These are phyloP conservation scores for Tylopilus sp. DNA, from an alignment of 768 basidiomycete genomes.

Conservation along the genomic window DNA sequence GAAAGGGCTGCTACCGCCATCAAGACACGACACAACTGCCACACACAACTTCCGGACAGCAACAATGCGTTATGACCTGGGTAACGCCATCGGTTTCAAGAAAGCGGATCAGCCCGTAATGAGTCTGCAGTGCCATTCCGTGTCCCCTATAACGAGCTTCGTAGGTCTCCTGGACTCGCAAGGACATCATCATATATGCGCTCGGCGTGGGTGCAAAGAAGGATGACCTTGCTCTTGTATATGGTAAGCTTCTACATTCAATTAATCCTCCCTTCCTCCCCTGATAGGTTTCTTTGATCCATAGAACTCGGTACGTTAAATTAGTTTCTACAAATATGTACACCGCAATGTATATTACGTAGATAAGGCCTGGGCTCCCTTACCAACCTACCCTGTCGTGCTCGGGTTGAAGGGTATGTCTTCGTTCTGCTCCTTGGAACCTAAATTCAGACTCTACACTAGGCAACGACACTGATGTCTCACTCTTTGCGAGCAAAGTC, in stretches of 20 bases:
- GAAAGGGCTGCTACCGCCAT: neutral
- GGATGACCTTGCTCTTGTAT: slow-evolving; percentile 65
- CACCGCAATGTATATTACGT: neutral
- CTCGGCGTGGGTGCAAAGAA: slow-evolving; percentile 79
- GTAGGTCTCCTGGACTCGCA: slow-evolving; percentile 81
- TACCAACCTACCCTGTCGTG: slow-evolving; percentile 86
- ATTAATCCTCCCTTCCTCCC: neutral
- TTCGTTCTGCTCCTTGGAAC: neutral
- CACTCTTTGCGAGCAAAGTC: slow-evolving; percentile 55
- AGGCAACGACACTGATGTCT: slow-evolving; percentile 64
- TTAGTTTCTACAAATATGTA: neutral
- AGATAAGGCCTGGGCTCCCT: slow-evolving; percentile 69
- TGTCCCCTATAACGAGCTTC: neutral
- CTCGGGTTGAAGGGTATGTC: slow-evolving; percentile 61
- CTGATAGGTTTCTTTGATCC: neutral
- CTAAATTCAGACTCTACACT: neutral
- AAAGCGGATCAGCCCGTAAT: slow-evolving; percentile 50
- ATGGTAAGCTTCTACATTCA: slow-evolving; percentile 45
- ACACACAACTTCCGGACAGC: too few species aligned
- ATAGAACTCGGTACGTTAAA: slow-evolving; percentile 49
- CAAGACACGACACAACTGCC: too few species aligned
- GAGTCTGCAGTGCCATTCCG: too few species aligned
- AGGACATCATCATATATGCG: slow-evolving; percentile 78
- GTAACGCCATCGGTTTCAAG: slow-evolving; percentile 61
- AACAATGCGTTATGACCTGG: slow-evolving; percentile 42